phyloP scores from a whole-genome alignment of 371 early-diverging fungal species.

The Dichotomocladium elegans region DNA sequence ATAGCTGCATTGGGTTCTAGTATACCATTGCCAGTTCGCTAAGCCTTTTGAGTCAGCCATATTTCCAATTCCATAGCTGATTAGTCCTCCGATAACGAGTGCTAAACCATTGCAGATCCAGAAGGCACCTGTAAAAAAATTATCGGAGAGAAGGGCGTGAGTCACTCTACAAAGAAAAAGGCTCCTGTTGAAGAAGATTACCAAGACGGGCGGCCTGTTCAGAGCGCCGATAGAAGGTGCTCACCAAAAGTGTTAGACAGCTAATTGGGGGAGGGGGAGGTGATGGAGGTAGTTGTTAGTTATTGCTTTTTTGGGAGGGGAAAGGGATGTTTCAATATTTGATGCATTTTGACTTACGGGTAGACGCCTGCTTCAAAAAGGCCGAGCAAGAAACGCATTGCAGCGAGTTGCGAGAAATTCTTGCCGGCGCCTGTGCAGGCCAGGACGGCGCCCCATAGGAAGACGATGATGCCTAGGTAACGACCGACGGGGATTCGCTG shows the following conservation, averaged over 20 bases:
- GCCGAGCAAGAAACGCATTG: constrained; percentile 35
- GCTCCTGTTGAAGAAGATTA: too few species aligned
- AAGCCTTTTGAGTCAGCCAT: constrained; percentile 40
- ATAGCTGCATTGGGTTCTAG: not conserved
- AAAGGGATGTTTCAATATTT: too few species aligned
- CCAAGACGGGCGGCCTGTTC: constrained; percentile 37
- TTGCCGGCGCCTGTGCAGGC: constrained; percentile 17
- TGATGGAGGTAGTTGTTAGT: too few species aligned
- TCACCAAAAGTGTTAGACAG: constrained; percentile 26
- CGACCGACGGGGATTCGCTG: constrained; percentile 28
- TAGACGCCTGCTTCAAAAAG: constrained; percentile 26
- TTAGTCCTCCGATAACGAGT: constrained; percentile 56
- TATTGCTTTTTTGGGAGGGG: too few species aligned
- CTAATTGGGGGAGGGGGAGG: too few species aligned
- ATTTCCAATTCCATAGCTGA: constrained; percentile 53
- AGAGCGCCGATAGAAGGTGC: constrained; percentile 31
- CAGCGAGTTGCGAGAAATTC: constrained; percentile 31
- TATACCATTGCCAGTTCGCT: constrained; percentile 58
- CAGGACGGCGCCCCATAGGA: constrained; percentile 32
- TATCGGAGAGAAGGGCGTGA: not conserved
- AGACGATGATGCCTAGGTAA: constrained; percentile 30
- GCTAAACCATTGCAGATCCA: constrained; percentile 49
- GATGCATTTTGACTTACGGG: constrained; percentile 20
- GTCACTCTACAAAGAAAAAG: too few species aligned
- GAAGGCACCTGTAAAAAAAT: constrained; percentile 16